Base-by-base conservation (phyloP, 805 yeast genomes). In the Kodamaea sagamina region DNA sequence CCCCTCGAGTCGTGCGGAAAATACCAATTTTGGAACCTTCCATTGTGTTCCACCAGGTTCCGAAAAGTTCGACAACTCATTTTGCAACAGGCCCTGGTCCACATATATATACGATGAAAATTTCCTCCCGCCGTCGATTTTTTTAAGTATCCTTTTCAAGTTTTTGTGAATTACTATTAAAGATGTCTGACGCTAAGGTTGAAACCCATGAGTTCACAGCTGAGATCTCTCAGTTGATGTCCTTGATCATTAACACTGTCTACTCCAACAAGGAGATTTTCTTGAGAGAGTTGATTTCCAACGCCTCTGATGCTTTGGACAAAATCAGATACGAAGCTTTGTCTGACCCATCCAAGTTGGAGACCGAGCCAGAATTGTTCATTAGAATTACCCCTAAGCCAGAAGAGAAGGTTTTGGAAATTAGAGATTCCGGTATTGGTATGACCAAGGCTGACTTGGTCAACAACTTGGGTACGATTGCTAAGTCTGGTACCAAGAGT, bases 201-300 rank as follows among this genome's bases (percentile, higher is more conserved):
- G 95, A 86, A 79, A 84, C 95, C 47, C 88, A 81, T 69, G 98
- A 92, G 79, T 93, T 93, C 76, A 97, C 95, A 75, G 99, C 99
- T 82, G 99, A 93, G 89, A 93, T 93, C 75, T 89, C 98, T 85
- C 99, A 93, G 95, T 81, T 93, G 83, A 86, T 93, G 98, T 89
- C 97, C 73, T 84, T 93, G 81, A 89, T 93, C 89, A 93, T 93
- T 78, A 93, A 93, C 89, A 93, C 99, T 46, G 99, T 93, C 63
- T 93, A 93, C 77, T 93, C 99, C 43, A 93, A 93, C 85, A 93
- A 93, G 79, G 99, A 93, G 74, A 93, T 93, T 62, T 93, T 93
- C 84, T 78, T 93, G 65, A 92, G 99, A 86, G 99, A 93, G 74
- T 81, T 93, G 78, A 88, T 93, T 64, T 93, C 99, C 53, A 93